Evolutionary conservation across 2,329 filamentous ascomycete genomes (phyloP), one percentile per base, ranked within the genome.

Genomic region (Onygena corvina): DNA sequence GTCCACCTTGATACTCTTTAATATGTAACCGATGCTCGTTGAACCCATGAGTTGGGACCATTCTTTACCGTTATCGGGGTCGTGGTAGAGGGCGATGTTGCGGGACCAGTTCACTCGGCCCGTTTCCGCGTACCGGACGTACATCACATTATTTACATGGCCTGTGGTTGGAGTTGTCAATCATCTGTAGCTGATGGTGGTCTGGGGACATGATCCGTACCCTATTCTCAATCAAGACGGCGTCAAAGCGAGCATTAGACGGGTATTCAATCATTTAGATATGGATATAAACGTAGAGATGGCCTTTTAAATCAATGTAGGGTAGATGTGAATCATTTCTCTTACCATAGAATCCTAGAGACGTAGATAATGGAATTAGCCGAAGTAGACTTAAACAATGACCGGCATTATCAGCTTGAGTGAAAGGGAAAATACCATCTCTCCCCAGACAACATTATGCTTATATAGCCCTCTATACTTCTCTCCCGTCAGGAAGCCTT

Each of bases 141-240:
- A 94, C 56, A 77, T 79, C 54, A 89, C 81, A 58, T 94, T 94
- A 64, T 94, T 94, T 45, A 94, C 83, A 64, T 94, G 87, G 45
- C 80, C 78, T 80, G 70, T 31, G 6, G 20, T 11, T 5, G 18
- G 16, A 3, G 9, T 8, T n/a, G 42, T 46, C 31, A 46, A 27
- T 16, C 21, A 23, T 12, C 11, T 42, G 2, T 18, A 4, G 21
- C n/a, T 14, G 11, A 25, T 8, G 36, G 36, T 42, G 21, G n/a
- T 25, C 16, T 9, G 3, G 12, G 16, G 20, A n/a, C 18, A 12
- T 1, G 34, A 6, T 23, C 11, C 36, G 27, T 42, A 42, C 36
- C 36, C 36, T 42, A 27, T 42, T 42, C 36, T 21, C 12, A n/a
- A 42, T 27, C 5, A 20, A 25, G 9, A n/a, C 9, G n/a, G n/a